Base-by-base conservation (phyloP, 1,139 yeast species). In the Geotrichum candidum region DNA sequence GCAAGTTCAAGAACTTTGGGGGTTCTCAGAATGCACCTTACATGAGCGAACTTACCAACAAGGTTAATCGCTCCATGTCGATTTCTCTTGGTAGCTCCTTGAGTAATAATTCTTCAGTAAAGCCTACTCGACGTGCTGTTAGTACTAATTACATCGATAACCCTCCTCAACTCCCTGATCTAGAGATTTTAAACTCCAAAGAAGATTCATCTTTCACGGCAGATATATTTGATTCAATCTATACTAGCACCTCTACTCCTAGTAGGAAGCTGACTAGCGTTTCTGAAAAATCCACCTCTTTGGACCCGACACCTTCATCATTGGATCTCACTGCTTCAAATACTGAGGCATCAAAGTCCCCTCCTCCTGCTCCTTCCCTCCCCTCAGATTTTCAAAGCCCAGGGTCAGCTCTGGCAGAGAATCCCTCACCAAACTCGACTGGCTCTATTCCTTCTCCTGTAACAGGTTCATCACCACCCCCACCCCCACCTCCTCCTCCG, bases 381-480 rank as follows among this genome's bases (percentile, higher is more conserved):
- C n/a, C 57, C 27, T 3, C 41, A 22, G 33, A 10, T 9, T 18
- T 13, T n/a, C 18, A 31, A 33, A n/a, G n/a, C 6, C 22, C 48
- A 5, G 22, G 22, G 22, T 15, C 48, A n/a, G 48, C 22, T n/a
- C 48, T 41, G 22, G 10, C 48, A 41, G n/a, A 13, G 13, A 13
- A 3, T 50, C 5, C 29, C 11, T 50, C 29, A 31, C 35, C 33
- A 31, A 5, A n/a, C 9, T 7, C 41, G 9, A 46, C 53, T 15
- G n/a, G n/a, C 15, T 13, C 11, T 10, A 35, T 35, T 11, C 68
- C 75, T 3, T 74, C 76, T 0, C 74, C 77, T n/a, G 75, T 77
- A 31, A 71, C 75, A 27, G 73, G 75, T 7, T 73, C 74, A 63
- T 77, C 78, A 2, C 77, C 79, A 1, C 76, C 77, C 7, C 64